These are phyloP conservation scores for Curvularia lunata DNA, from an alignment of 2,329 filamentous ascomycete genomes.

Conservation along the genomic window DNA sequence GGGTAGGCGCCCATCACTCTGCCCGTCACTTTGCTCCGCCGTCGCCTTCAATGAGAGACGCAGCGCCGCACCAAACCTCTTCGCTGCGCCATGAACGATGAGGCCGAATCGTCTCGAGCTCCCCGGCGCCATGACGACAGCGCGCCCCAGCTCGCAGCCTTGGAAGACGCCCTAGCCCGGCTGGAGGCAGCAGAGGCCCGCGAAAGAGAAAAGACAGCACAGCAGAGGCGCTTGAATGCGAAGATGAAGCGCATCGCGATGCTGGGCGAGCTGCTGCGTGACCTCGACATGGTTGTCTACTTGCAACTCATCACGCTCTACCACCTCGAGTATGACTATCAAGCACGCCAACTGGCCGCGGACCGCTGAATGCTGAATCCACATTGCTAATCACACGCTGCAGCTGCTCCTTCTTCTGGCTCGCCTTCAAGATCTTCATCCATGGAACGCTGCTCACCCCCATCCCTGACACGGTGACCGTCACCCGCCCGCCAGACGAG, in stretches of 20 bases:
- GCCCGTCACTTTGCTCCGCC: slow-evolving; percentile 6
- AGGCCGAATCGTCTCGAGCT: slow-evolving; percentile 47
- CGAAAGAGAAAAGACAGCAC: slow-evolving; percentile 26
- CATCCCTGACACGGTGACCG: slow-evolving; percentile 56
- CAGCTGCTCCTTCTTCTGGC: slow-evolving; percentile 65
- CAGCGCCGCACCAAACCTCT: slow-evolving; percentile 12
- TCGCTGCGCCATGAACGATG: slow-evolving; percentile 49
- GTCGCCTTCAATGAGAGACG: slow-evolving; percentile 39
- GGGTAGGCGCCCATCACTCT: slow-evolving; percentile 11
- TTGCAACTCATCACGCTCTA: slow-evolving; percentile 67
- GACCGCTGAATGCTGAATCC: background rate
- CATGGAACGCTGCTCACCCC: slow-evolving; percentile 66
- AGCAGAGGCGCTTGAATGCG: slow-evolving; percentile 41
- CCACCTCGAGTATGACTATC: slow-evolving; percentile 63
- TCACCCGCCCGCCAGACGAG: slow-evolving; percentile 57
- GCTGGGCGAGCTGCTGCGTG: slow-evolving; percentile 63
- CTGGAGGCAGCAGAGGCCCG: slow-evolving; percentile 30
- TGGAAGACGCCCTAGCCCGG: slow-evolving; percentile 22
- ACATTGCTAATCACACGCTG: background rate
- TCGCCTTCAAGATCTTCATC: slow-evolving; percentile 61
- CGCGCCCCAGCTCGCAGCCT: slow-evolving; percentile 19
- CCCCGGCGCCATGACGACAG: slow-evolving; percentile 28
- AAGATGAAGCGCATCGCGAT: slow-evolving; percentile 46
- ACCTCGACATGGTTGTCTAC: slow-evolving; percentile 66
- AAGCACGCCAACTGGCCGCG: background rate